Evolutionary conservation across 2,329 filamentous ascomycete genomes (phyloP), one percentile per base, ranked within the genome.

Genomic region (Aspergillus costaricaensis): DNA sequence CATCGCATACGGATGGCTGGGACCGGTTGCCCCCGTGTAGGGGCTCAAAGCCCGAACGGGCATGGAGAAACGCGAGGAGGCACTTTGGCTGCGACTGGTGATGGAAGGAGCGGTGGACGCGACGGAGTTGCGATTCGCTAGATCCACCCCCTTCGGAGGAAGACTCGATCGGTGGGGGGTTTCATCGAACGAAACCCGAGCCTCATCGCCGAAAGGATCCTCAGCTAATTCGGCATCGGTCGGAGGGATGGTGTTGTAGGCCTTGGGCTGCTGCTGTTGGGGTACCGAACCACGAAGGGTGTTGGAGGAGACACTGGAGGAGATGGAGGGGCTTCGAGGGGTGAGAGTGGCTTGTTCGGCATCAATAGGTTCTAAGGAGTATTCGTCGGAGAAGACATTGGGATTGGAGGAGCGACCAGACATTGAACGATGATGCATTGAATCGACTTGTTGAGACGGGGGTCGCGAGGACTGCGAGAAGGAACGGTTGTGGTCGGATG

Each of bases 1-100:
- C 86, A 94, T 89, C 67, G 86, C 86, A 73, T 96, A 96, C 0
- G 91, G 91, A 75, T 95, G 90, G 56, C 91, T 95, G 17, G 92
- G 91, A 2, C 88, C 89, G 3, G 85, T 86, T 1, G 87, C 85
- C 6, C 88, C 89, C 56, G 85, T 84, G 65, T 92, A 91, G 12
- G 89, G 89, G 60, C 85, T 88, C 59, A 91, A 71, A 19, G 79
- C 75, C 59, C 80, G 76, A 38, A 67, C 62, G 41, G 79, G 78
- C 32, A 81, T 75, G 5, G 78, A 79, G 55, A 80, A 77, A 51
- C 76, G 75, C 36, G 79, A 81, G 6, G 76, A 77, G n/a, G 74
- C 75, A 59, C 79, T 80, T 55, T 78, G 72, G 21, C 77, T 78
- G 67, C 78, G 74, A 60, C 75, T 73, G 6, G 73, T 65, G 15